Percentiles rank a stretch among this genome's conserved stretches.
Evolutionary conservation across 192 early-diverging fungal genomes (phyloP).

Genomic region (Coemansia aciculifera): DNA sequence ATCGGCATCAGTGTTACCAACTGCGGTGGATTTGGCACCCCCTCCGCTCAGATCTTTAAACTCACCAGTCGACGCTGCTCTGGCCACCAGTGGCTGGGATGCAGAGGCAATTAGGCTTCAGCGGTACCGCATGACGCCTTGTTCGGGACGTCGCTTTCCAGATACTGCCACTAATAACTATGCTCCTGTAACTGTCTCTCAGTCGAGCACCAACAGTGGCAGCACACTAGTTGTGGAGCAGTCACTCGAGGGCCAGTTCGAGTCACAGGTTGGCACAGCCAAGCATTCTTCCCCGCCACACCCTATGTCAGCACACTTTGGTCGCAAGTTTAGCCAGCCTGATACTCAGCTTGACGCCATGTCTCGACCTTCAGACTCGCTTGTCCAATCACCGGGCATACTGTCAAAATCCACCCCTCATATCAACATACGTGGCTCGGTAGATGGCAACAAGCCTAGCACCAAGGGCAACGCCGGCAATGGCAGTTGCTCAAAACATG

Average conservation of each 20-base stretch:
- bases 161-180: not conserved
- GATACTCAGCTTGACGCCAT: constrained; percentile 24
- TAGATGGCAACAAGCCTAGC: constrained; percentile 20
- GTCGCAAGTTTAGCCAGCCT: constrained; percentile 47
- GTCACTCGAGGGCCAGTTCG: not conserved
- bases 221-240: not conserved
- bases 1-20: constrained; percentile 21
- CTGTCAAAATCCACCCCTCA: constrained; percentile 40
- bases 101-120: constrained; percentile 22
- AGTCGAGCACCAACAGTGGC: constrained; percentile 6
- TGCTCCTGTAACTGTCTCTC: not conserved
- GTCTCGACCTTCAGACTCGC: constrained; percentile 16
- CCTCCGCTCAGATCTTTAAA: not conserved
- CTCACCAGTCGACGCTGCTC: constrained; percentile 8
- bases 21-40: not conserved
- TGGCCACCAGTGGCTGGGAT: constrained; percentile 19
- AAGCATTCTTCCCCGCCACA: not conserved
- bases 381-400: constrained; percentile 22
- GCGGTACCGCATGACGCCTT: constrained; percentile 24
- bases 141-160: not conserved
- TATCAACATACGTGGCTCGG: constrained; percentile 29
- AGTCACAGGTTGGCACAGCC: not conserved
- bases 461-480: not conserved
- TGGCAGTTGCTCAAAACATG: constrained; percentile 19
- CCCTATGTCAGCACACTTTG: constrained; percentile 2